These are phyloP conservation scores for Solanum pennellii DNA, from an alignment of 257 asterid species.

Conservation along the genomic window DNA sequence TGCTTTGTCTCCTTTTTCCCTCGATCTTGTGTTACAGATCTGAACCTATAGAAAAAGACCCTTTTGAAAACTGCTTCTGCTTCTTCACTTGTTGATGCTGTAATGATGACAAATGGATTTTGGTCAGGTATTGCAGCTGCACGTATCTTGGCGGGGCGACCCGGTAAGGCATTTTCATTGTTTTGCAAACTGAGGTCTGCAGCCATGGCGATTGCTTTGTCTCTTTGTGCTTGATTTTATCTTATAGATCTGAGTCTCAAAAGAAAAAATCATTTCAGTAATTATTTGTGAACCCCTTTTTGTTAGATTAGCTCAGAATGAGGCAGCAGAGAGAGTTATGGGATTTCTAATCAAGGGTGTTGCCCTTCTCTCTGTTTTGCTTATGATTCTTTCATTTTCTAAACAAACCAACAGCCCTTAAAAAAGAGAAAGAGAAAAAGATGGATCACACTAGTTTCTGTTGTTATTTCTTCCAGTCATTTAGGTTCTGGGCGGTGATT, in stretches of 20 bases:
- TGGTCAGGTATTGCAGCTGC: not conserved
- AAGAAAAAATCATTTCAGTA: not conserved
- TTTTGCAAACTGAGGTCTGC: not conserved
- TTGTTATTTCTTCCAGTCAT: not conserved
- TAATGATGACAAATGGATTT: not conserved
- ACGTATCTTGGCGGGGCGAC: not conserved
- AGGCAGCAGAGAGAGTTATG: not conserved
- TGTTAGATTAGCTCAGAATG: not conserved
- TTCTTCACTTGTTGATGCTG: not conserved
- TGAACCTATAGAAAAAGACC: not conserved
- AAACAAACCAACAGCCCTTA: constrained; percentile 3
- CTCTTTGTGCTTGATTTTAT: not conserved
- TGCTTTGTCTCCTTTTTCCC: not conserved
- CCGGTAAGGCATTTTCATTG: not conserved
- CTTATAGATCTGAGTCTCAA: not conserved
- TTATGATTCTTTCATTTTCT: not conserved
- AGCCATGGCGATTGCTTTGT: not conserved
- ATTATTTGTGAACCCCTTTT: not conserved
- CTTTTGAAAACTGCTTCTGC: not conserved
- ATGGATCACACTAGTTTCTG: not conserved
- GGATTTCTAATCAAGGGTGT: constrained; percentile 31
- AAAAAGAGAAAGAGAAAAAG: not conserved
- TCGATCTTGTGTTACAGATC: not conserved
- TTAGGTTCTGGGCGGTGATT: not conserved
- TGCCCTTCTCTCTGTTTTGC: constrained; percentile 35